Evolutionary conservation across 1,284 basidiomycete genomes (phyloP).

Genomic region (Peniophora sp.): DNA sequence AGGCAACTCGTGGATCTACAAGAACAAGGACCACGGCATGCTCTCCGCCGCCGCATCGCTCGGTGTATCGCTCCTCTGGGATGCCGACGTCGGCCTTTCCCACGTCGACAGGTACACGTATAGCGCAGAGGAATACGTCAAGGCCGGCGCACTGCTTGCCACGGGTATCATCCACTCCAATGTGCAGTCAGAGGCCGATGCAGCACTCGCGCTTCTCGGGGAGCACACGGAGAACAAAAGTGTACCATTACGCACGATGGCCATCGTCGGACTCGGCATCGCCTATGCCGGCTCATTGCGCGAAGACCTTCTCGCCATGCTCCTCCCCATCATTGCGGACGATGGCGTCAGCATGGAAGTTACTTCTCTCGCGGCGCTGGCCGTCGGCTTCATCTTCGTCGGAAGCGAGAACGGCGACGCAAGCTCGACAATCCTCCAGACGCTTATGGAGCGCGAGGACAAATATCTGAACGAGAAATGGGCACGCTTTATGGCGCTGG

Average conservation of each 20-base stretch:
- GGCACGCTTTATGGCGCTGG: conserved; percentile 87
- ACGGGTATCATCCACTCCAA: conserved; percentile 90
- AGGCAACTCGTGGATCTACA: conserved; percentile 98
- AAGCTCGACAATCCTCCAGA: conserved; percentile 84
- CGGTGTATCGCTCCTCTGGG: conserved; percentile 93
- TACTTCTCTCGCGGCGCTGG: conserved; percentile 77
- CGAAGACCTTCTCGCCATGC: conserved; percentile 73
- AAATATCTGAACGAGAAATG: conserved; percentile 84
- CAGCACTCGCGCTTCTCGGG: conserved; percentile 84
- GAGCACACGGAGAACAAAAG: conserved; percentile 92
- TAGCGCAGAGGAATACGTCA: conserved; percentile 93
- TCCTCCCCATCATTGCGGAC: conserved; percentile 80
- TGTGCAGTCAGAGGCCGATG: conserved; percentile 90
- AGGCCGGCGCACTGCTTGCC: conserved; percentile 93
- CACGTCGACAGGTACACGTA: conserved; percentile 99
- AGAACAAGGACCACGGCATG: conserved; percentile 94
- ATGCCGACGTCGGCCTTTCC: conserved; percentile 89
- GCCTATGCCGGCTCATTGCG: conserved; percentile 93
- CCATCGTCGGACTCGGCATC: conserved; percentile 87
- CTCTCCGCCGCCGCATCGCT: conserved; percentile 93
- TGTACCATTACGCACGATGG: conserved; percentile 75
- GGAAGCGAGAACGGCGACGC: conserved; percentile 95
- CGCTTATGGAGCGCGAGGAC: conserved; percentile 84
- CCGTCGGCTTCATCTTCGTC: conserved; percentile 93
- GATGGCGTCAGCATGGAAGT: conserved; percentile 86